Percentiles rank a stretch among this genome's conserved stretches.
These are phyloP conservation scores for Plantago rigida DNA, from an alignment of 305 asterid genomes.

Conservation along the genomic window DNA sequence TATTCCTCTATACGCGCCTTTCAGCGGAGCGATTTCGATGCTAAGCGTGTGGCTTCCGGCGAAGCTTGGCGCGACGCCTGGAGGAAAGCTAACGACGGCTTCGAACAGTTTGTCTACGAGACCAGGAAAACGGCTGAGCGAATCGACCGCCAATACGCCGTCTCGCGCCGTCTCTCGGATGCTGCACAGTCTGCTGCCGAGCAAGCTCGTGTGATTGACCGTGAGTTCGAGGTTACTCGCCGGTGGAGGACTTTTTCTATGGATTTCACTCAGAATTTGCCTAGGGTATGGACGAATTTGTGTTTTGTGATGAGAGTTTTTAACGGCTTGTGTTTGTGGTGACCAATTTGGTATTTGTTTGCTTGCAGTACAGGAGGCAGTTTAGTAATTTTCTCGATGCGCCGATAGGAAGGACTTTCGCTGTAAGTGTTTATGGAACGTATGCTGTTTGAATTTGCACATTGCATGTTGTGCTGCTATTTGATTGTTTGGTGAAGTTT, in stretches of 20 bases:
- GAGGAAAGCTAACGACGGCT: constrained; percentile 72
- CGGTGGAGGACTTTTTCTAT: constrained; percentile 65
- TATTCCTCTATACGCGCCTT: constrained; percentile 41
- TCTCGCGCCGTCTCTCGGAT: constrained; percentile 41
- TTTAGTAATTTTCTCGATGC: constrained; percentile 35
- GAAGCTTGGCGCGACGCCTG: constrained; percentile 70
- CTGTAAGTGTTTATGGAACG: constrained; percentile 25
- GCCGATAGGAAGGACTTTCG: constrained; percentile 40
- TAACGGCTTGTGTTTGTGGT: background rate
- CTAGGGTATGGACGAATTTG: constrained; percentile 30
- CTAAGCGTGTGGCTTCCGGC: constrained; percentile 60
- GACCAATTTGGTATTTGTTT: background rate
- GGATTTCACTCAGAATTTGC: constrained; percentile 41
- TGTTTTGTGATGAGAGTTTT: background rate
- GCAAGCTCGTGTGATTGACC: constrained; percentile 72
- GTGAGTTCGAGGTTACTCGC: constrained; percentile 59
- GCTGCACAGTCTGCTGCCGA: constrained; percentile 55
- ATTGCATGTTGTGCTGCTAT: no score
- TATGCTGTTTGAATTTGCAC: no score
- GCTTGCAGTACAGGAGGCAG: constrained; percentile 43
- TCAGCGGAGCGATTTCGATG: constrained; percentile 73
- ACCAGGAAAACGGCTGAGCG: constrained; percentile 76
- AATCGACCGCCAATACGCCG: constrained; percentile 62
- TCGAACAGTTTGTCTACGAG: constrained; percentile 65
- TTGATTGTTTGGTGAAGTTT: no score